Base-by-base conservation (phyloP, 163 green algal genomes). In the Scenedesmus sp. region DNA sequence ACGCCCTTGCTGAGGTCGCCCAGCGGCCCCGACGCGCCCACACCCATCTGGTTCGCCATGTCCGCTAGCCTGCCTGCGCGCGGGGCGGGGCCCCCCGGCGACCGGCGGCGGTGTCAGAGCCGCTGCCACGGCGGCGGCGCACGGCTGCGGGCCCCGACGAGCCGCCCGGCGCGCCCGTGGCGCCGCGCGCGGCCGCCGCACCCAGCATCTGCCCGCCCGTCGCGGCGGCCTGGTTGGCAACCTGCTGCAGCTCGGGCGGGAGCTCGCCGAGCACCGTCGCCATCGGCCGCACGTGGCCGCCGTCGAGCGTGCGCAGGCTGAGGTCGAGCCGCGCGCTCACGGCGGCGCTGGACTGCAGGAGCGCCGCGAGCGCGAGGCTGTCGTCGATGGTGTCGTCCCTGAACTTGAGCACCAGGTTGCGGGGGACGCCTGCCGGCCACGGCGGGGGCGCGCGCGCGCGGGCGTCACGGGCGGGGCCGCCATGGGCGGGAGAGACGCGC, bases 351-450 rank as follows among this genome's bases (percentile, higher is more conserved):
- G 18, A 75, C 75, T 94, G 83, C 70, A 94, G 84, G 66, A 91
- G 67, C 70, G 74, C 57, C 39, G 87, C 87, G 34, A 96, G 82
- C 33, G 77, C 64, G 15, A 87, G 75, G 26, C 86, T 94, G 53
- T 96, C 91, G 67, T 97, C 93, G 20, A 96, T 90, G 29, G 63
- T 80, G 81, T 97, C 93, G 63, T 94, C 83, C 26, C 80, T 81
- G 84, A 97, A 97, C 2, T 87, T 84, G 47, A 97, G 63, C 36
- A 97, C 83, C 58, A 97, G 82, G 82, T 95, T 97, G 42, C 87
- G 87, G 3, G 50, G 56, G 2, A 93, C 84, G 13, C 36, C 71
- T 78, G 57, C 7, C 33, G 0, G 39, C 10, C n/a, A n/a, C n/a
- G n/a, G n/a, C n/a, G n/a, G n/a, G n/a, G n/a, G n/a, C n/a, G n/a